A percentile compares a stretch with the other conserved stretches of the same genome.
Conservation (phyloP, 768 basidiomycete genomes). For the Lentinula sp. region DNA sequence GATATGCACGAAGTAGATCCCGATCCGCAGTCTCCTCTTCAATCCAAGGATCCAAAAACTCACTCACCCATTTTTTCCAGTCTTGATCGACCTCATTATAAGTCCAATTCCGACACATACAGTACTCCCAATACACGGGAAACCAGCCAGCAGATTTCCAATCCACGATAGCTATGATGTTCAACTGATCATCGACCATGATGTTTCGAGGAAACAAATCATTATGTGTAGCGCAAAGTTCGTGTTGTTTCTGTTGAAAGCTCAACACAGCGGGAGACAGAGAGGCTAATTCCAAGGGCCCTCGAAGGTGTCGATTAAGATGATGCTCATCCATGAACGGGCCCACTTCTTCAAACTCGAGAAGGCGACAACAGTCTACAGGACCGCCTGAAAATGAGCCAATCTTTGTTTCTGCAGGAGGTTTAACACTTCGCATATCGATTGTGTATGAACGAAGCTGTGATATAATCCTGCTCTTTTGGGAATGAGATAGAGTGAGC, state of each 20-base stretch:
- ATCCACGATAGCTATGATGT: background rate
- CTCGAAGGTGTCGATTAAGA: background rate
- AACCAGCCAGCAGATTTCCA: background rate
- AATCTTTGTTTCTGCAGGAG: background rate
- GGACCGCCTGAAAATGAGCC: background rate
- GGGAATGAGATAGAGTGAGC: background rate
- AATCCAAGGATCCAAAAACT: background rate
- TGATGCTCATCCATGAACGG: background rate
- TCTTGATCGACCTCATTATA: background rate
- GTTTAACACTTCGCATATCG: background rate
- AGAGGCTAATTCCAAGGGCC: background rate
- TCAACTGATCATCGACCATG: background rate
- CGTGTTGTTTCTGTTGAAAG: background rate
- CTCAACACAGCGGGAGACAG: background rate
- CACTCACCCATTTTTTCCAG: background rate
- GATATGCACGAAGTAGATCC: background rate
- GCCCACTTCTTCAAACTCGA: background rate
- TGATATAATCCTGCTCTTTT: background rate
- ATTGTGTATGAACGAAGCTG: background rate
- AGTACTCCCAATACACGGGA: background rate
- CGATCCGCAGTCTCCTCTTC: background rate
- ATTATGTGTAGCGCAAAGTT: background rate
- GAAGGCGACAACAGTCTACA: background rate
- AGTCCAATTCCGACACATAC: background rate
- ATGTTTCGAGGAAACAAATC: background rate